Evolutionary conservation across 2,329 filamentous ascomycete species (phyloP).

Genomic region (Xylaria sp.): DNA sequence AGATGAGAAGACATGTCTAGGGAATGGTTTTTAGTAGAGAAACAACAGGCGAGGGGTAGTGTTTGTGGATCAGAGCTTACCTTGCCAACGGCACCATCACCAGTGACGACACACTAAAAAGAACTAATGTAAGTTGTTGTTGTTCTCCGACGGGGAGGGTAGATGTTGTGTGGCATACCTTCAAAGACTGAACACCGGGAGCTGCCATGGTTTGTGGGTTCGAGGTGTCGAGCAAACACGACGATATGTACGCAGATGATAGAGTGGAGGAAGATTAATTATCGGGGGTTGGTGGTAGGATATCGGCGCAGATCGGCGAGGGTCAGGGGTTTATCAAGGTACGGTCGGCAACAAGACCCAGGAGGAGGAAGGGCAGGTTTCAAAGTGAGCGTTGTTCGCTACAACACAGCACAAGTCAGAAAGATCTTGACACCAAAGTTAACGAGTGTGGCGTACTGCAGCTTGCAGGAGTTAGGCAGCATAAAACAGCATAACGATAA

Average conservation of each 20-base stretch:
- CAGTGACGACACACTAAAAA: constrained; percentile 92
- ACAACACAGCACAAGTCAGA: constrained; percentile 51
- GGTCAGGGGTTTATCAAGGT: constrained; percentile 27
- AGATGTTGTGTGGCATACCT: constrained; percentile 69
- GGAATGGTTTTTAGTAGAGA: constrained; percentile 10
- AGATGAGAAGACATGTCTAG: constrained; percentile 98
- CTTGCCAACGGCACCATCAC: constrained; percentile 99
- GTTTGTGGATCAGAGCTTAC: constrained; percentile 61
- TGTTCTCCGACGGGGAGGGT: constrained; percentile 33
- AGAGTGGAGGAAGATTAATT: constrained; percentile 28
- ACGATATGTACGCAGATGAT: constrained; percentile 33
- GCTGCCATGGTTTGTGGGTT: constrained; percentile 74
- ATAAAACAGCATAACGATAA: constrained; percentile 28
- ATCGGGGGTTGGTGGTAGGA: constrained; percentile 31
- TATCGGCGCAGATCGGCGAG: constrained; percentile 29
- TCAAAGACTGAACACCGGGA: constrained; percentile 88
- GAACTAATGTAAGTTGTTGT: constrained; percentile 53
- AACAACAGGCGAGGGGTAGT: not conserved
- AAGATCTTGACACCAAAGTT: constrained; percentile 53
- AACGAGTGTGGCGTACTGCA: constrained; percentile 53
- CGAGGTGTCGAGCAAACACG: constrained; percentile 35
- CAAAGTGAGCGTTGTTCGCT: constrained; percentile 50
- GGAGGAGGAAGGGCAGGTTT: constrained; percentile 25
- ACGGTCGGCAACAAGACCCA: constrained; percentile 38
- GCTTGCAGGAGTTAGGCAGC: constrained; percentile 44